These are phyloP conservation scores for Phaeosphaeriaceae sp. DNA, from an alignment of 2,329 filamentous ascomycete species.

Conservation along the genomic window DNA sequence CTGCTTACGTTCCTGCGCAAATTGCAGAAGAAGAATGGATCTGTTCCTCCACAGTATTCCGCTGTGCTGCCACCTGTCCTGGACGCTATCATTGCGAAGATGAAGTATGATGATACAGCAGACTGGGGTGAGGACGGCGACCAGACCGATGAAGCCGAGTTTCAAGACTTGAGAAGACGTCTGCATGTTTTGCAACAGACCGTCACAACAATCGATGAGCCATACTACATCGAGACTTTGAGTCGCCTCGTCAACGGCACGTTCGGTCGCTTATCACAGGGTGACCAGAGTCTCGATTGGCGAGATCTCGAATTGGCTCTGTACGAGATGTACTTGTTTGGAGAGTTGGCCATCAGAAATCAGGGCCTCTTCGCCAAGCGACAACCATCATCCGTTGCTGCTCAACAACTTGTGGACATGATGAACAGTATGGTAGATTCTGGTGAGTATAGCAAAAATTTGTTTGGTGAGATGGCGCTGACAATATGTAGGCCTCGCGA, in stretches of 20 bases:
- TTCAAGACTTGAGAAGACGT: conserved; percentile 90
- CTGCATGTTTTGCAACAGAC: conserved; percentile 92
- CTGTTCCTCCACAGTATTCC: conserved; percentile 77
- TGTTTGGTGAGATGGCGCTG: conserved; percentile 9
- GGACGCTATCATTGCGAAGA: conserved; percentile 91
- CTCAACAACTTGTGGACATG: conserved; percentile 85
- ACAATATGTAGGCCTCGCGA: conserved; percentile 72
- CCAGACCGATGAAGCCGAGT: conserved; percentile 95
- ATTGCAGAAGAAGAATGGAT: conserved; percentile 67
- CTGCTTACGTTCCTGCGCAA: conserved; percentile 90
- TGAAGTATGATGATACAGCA: conserved; percentile 96
- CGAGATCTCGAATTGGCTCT: conserved; percentile 92
- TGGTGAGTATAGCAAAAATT: conserved; percentile 61
- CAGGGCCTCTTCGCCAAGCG: conserved; percentile 88
- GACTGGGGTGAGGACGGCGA: conserved; percentile 94
- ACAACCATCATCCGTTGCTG: conserved; percentile 78
- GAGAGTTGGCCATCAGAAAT: conserved; percentile 89
- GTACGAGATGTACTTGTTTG: conserved; percentile 95
- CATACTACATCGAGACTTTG: conserved; percentile 85
- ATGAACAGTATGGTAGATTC: conserved; percentile 96
- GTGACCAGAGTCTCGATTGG: conserved; percentile 83
- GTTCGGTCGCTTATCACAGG: conserved; percentile 78
- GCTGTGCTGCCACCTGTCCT: conserved; percentile 86
- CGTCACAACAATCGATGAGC: conserved; percentile 87
- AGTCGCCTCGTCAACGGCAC: conserved; percentile 88